Evolutionary conservation across 1,284 basidiomycete genomes (phyloP).

Genomic region (Ustilago curta): DNA sequence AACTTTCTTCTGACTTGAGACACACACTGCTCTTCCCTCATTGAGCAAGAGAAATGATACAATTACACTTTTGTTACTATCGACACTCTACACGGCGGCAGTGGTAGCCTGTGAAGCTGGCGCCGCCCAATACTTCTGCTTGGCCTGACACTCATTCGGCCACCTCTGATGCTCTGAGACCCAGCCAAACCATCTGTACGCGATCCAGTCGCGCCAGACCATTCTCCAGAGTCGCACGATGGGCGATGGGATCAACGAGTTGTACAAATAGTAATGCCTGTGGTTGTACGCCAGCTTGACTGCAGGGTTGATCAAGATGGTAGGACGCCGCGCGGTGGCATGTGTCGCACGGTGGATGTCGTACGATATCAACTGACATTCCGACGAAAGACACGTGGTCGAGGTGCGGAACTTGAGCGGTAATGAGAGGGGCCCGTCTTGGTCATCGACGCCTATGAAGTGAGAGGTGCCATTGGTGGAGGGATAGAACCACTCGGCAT

Average conservation of each 20-base stretch:
- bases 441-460: constrained; percentile 6
- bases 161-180: constrained; percentile 42
- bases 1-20: no score
- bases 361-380: constrained; percentile 74
- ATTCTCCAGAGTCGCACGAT: constrained; percentile 50
- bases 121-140: constrained; percentile 23
- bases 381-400: constrained; percentile 73
- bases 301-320: constrained; percentile 72
- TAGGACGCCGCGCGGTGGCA: constrained; percentile 63
- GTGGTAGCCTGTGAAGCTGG: not conserved
- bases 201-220: constrained; percentile 57
- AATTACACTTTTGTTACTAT: no score
- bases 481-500: constrained; percentile 71
- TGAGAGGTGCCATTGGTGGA: not conserved
- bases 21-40: no score
- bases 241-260: constrained; percentile 42
- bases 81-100: not conserved
- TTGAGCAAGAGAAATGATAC: no score
- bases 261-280: constrained; percentile 47
- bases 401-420: constrained; percentile 73
- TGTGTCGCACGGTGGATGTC: constrained; percentile 73
- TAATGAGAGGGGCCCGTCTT: constrained; percentile 64
- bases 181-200: constrained; percentile 49
- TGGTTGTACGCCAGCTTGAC: constrained; percentile 56
- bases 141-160: constrained; percentile 22